Percentiles rank a stretch among this genome's conserved stretches.
phyloP scores from a whole-genome alignment of 306 rosid species.

The Casuarina equisetifolia region DNA sequence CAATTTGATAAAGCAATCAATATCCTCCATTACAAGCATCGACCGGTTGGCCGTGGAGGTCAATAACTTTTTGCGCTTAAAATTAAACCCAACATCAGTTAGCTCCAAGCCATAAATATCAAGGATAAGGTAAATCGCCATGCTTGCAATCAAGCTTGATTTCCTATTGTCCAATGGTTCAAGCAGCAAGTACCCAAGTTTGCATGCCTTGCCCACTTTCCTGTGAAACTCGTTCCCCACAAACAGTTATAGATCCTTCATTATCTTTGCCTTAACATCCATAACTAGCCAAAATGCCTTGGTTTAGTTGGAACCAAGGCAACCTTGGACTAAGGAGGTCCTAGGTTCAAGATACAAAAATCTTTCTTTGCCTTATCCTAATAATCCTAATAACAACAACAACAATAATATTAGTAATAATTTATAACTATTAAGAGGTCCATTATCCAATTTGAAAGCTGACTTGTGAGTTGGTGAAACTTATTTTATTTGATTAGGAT shows the following conservation, averaged over 20 bases:
- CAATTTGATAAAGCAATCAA: conserved; percentile 26
- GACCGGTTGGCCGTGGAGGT: conserved; percentile 18
- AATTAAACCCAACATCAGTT: conserved; percentile 13
- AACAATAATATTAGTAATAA: too few relatives aligned
- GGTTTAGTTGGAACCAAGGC: too few relatives aligned
- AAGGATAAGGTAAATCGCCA: conserved; percentile 32
- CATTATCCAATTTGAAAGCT: too few relatives aligned
- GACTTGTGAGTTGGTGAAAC: too few relatives aligned
- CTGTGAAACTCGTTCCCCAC: conserved; percentile 24
- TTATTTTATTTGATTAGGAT: too few relatives aligned
- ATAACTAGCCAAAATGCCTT: conserved; percentile 2
- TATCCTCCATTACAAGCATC: conserved; percentile 33
- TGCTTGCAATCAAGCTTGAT: conserved; percentile 33
- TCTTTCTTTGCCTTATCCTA: too few relatives aligned
- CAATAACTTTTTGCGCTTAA: conserved; percentile 25
- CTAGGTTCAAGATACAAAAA: too few relatives aligned
- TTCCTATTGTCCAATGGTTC: conserved; percentile 35
- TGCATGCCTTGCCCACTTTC: conserved; percentile 36
- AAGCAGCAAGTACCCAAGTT: conserved; percentile 31
- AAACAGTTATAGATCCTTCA: conserved; percentile 33
- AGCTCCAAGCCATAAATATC: conserved; percentile 35
- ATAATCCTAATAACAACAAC: too few relatives aligned
- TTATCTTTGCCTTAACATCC: conserved; percentile 10
- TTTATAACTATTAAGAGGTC: too few relatives aligned
- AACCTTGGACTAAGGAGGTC: too few relatives aligned